Base-by-base conservation (phyloP, 768 basidiomycete genomes). In the Mycena polygramma region DNA sequence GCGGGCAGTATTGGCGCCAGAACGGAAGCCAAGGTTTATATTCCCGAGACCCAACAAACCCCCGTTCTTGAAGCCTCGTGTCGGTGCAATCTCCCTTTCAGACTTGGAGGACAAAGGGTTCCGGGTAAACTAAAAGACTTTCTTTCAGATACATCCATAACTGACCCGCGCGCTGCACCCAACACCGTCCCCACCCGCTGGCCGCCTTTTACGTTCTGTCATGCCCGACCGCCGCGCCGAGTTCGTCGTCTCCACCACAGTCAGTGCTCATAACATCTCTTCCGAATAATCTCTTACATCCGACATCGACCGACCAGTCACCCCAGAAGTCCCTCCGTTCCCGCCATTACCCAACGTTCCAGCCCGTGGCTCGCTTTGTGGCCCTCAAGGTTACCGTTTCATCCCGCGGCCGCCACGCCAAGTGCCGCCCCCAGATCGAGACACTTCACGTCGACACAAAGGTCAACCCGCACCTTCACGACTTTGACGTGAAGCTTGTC, bases 341-440 rank as follows among this genome's bases (percentile, higher is more conserved):
- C 2, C 55, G 55, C 7, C 55, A 57, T n/a, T 57, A 57, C 11
- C 7, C 37, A 10, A 57, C 55, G 4, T 15, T 13, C 22, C 39
- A 37, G 39, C n/a, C 10, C 10, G 9, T 10, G n/a, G 55, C 55
- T 9, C 55, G 55, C 22, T 41, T 57, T 57, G 55, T 57, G 55
- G 35, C 37, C 39, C 19, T 57, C 5, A n/a, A 10, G 13, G 39
- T 24, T 9, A 22, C 55, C 11, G n/a, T 57, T 7, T 39, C 55
- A 37, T 57, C 55, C 39, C 55, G 55, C 55, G 37, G 55, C 22
- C 55, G n/a, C 55, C 15, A 57, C 55, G 55, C 55, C n/a, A 22
- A 57, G 55, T 57, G 39, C 55, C 55, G 55, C 3, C 55, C 55
- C 55, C 37, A n/a, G n/a, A 24, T 57, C 55, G 55, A 57, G 39